These are phyloP conservation scores for Zygnema cylindricum DNA, from an alignment of 139 green algal genomes.

Conservation along the genomic window DNA sequence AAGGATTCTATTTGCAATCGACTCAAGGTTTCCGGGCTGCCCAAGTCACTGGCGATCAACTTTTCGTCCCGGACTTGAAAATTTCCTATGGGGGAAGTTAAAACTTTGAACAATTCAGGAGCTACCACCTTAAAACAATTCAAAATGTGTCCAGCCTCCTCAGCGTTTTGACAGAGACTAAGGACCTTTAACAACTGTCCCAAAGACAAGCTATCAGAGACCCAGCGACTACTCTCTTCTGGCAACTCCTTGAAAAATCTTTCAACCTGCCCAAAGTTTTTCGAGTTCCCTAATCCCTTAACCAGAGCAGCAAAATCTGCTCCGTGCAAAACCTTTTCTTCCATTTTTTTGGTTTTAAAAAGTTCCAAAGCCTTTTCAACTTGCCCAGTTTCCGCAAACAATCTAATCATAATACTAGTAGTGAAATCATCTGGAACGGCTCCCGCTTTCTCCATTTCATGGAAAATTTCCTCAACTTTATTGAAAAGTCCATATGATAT, in stretches of 20 bases:
- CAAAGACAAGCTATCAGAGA: not conserved
- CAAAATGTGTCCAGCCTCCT: not conserved
- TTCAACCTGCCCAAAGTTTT: not conserved
- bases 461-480: not conserved
- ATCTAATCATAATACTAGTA: not conserved
- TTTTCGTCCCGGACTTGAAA: too few species aligned
- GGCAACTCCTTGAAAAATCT: not conserved
- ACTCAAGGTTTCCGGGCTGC: too few species aligned
- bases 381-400: not conserved
- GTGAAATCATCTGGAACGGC: not conserved
- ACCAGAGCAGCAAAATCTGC: not conserved
- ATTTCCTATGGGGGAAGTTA: too few species aligned
- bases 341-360: not conserved
- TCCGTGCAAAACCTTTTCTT: not conserved
- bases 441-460: not conserved
- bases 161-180: not conserved
- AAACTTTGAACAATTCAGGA: too few species aligned
- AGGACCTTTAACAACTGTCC: not conserved
- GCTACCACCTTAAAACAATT: too few species aligned
- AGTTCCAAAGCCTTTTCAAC: not conserved
- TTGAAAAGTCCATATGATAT: not conserved
- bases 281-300: not conserved
- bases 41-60: too few species aligned
- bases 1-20: too few species aligned
- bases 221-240: not conserved